Conservation (phyloP, 2,329 filamentous ascomycete species). For the Dothideomycetes sp. region DNA sequence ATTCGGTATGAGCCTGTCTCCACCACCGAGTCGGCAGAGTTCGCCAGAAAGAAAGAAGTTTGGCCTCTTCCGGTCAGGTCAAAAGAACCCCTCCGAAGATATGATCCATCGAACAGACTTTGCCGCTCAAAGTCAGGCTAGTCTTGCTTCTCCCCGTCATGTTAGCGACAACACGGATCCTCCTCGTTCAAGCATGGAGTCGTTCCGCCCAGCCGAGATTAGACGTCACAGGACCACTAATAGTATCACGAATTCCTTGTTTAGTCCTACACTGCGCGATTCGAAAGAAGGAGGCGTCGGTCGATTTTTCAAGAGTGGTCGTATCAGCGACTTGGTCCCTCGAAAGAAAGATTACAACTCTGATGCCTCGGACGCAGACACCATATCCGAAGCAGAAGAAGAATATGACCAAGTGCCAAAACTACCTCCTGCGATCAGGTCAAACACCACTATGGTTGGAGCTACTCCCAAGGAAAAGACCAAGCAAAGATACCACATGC, state of each 20-base stretch:
- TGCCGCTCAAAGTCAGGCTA: constrained; percentile 15
- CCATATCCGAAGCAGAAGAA: constrained; percentile 40
- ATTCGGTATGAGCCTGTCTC: constrained; percentile 29
- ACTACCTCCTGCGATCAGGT: constrained; percentile 19
- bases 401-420: constrained; percentile 23
- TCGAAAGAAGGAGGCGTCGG: constrained; percentile 42
- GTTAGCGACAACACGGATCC: constrained; percentile 25
- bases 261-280: constrained; percentile 18
- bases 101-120: constrained; percentile 26
- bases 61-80: constrained; percentile 32
- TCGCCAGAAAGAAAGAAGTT: constrained; percentile 31
- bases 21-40: constrained; percentile 26
- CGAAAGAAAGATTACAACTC: constrained; percentile 44
- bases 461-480: constrained; percentile 18
- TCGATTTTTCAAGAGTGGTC: constrained; percentile 67
- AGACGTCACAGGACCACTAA: constrained; percentile 32
- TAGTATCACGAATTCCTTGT: constrained; percentile 33
- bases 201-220: constrained; percentile 26
- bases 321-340: constrained; percentile 65
- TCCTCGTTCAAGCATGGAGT: constrained; percentile 26
- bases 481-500: constrained; percentile 35
- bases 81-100: constrained; percentile 24
- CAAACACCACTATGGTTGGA: constrained; percentile 16
- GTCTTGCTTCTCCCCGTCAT: constrained; percentile 20
- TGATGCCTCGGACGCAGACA: constrained; percentile 24